Evolutionary conservation across 768 basidiomycete genomes (phyloP), one percentile per base, ranked within the genome.

Genomic region (Auricularia sp.): DNA sequence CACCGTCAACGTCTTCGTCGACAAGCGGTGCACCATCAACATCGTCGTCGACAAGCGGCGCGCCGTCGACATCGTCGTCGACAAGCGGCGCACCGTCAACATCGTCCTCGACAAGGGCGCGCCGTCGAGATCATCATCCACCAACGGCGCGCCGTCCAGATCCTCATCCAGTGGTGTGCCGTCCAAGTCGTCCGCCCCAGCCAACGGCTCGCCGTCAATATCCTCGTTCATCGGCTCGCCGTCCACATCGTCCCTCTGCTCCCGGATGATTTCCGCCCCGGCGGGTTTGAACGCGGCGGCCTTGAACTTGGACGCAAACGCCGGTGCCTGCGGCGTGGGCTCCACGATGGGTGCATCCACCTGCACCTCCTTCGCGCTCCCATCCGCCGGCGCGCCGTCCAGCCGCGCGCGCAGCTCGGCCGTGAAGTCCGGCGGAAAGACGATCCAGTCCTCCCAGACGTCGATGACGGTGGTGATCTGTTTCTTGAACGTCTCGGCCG

Each of bases 401-500:
- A 98, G 80, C 64, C 94, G 80, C 63, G 75, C 76, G 33, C 92
- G 81, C 16, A 96, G 80, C 69, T 88, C 85, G 2, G 81, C 71
- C 0, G 90, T 94, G 70, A 90, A 91, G 64, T 95, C 91, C 2
- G 89, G 90, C 63, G 92, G 82, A 73, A 98, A 98, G 37, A 98
- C 91, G 65, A 98, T 95, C 94, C 95, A 96, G 73, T 97, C 89
- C 72, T 98, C 97, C 94, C 97, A 98, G 36, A 98, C 88, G 71
- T 98, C 95, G 4, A 98, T 82, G 18, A 98, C 86, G 7, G 86
- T 78, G 4, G 85, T 86, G 66, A 98, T 92, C 75, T 98, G 93
- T 69, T 88, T 89, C 78, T 90, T 95, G 82, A 98, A 99, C 1
- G 89, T 88, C 69, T 98, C 95, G 13, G 96, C 96, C 2, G 94